Conservation (phyloP, 345 rosid genomes). For the Rhodamnia argentea region DNA sequence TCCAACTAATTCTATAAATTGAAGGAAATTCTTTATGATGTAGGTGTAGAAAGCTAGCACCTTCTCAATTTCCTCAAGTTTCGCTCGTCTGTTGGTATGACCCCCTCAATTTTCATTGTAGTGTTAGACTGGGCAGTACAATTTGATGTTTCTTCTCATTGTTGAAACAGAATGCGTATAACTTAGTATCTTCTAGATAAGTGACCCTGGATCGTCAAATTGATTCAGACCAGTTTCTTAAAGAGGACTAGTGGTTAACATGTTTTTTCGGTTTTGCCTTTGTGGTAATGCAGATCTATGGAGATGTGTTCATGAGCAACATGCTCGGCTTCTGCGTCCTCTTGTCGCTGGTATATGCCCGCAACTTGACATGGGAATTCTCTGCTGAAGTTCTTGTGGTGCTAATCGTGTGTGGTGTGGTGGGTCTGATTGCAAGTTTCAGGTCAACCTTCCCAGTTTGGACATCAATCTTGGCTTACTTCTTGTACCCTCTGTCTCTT, state of each 20-base stretch:
- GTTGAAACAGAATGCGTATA: not conserved
- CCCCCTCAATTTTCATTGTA: not conserved
- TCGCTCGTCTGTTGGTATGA: not conserved
- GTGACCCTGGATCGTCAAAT: too few relatives aligned
- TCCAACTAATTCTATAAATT: not conserved
- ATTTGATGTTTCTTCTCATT: not conserved
- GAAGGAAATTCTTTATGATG: not conserved
- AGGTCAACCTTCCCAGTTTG: slow-evolving; percentile 19
- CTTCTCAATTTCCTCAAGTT: not conserved
- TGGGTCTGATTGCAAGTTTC: slow-evolving; percentile 20
- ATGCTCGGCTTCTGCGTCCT: slow-evolving; percentile 8
- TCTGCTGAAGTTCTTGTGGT: slow-evolving; percentile 22
- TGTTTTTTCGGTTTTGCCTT: not conserved
- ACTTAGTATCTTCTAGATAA: not conserved
- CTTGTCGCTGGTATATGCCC: slow-evolving; percentile 13
- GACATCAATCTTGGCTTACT: slow-evolving; percentile 18
- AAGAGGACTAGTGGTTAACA: not conserved
- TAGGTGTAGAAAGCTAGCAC: not conserved
- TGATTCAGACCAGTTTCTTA: not conserved
- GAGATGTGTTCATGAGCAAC: slow-evolving; percentile 29
- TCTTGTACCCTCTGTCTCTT: slow-evolving; percentile 25
- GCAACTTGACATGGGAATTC: slow-evolving; percentile 24
- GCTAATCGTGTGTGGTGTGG: slow-evolving; percentile 5
- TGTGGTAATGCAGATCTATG: slow-evolving; percentile 20
- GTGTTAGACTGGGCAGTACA: not conserved